Evolutionary conservation across 495 filamentous ascomycete genomes (phyloP).

Genomic region (Thozetella sp.): DNA sequence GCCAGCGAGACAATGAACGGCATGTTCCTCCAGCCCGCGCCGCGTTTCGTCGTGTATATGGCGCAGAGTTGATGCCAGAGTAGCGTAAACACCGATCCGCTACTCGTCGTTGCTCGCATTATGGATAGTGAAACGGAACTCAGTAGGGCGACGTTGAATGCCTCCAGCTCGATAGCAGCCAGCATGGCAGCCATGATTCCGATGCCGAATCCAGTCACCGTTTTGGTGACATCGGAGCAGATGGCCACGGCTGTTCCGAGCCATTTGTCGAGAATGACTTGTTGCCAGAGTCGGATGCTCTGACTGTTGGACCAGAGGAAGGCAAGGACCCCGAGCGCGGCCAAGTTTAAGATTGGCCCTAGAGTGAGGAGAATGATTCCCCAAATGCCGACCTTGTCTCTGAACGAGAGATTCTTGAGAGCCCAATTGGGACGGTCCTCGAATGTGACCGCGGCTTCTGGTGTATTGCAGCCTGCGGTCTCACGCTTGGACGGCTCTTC

Average conservation of each 20-base stretch:
- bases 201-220: not conserved
- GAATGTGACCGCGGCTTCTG: no score
- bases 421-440: no score
- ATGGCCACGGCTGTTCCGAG: not conserved
- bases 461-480: no score
- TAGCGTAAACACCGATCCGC: not conserved
- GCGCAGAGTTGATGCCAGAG: no score
- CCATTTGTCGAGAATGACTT: not conserved
- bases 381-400: not conserved
- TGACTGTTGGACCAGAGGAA: slow-evolving; percentile 1
- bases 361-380: not conserved
- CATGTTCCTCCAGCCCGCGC: not conserved
- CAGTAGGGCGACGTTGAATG: not conserved
- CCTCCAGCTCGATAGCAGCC: slow-evolving; percentile 1
- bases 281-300: not conserved
- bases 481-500: no score
- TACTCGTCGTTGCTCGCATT: not conserved
- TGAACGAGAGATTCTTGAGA: not conserved
- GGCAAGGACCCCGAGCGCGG: not conserved
- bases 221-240: slow-evolving; percentile 1
- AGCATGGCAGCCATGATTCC: slow-evolving; percentile 1
- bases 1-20: not conserved
- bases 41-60: not conserved
- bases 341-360: not conserved
- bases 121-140: not conserved